These are phyloP conservation scores for Saccharomyces cerevisiae DNA, from an alignment of 805 yeast species.

Conservation along the genomic window DNA sequence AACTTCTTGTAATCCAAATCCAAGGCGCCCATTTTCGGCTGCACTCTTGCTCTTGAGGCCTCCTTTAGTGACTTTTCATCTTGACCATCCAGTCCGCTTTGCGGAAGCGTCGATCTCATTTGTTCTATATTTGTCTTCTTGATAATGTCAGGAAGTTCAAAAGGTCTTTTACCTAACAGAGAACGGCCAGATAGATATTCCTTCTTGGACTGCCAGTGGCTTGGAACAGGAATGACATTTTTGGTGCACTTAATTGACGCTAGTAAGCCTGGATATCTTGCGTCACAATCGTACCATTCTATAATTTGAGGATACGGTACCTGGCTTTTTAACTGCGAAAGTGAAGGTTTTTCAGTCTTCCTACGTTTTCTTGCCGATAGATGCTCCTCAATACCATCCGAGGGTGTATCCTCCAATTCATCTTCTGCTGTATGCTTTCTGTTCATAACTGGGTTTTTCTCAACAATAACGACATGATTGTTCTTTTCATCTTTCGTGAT, in stretches of 20 bases:
- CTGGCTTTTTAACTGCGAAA: slow-evolving; percentile 58
- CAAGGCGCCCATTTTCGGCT: slow-evolving; percentile 77
- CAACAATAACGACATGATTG: slow-evolving; percentile 7
- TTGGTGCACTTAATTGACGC: slow-evolving; percentile 56
- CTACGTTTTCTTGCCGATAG: slow-evolving; percentile 43
- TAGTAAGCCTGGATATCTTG: slow-evolving; percentile 64
- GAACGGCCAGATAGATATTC: slow-evolving; percentile 63
- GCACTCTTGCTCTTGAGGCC: slow-evolving; percentile 72
- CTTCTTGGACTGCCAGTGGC: slow-evolving; percentile 73
- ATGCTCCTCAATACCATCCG: slow-evolving; percentile 12
- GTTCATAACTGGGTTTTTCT: background rate
- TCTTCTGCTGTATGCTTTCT: background rate
- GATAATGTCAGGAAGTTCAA: slow-evolving; percentile 70
- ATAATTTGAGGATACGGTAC: slow-evolving; percentile 61
- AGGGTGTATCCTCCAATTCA: background rate
- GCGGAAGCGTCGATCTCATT: slow-evolving; percentile 55
- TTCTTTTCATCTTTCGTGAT: slow-evolving; percentile 12
- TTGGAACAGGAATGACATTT: slow-evolving; percentile 69
- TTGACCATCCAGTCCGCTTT: background rate
- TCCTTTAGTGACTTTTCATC: slow-evolving; percentile 56
- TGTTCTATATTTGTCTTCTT: slow-evolving; percentile 77
- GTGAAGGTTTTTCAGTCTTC: slow-evolving; percentile 47
- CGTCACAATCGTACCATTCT: slow-evolving; percentile 83
- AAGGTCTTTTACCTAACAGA: slow-evolving; percentile 61
- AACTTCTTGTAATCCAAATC: slow-evolving; percentile 80